Conservation (phyloP, 1,284 basidiomycete genomes). For the Thecaphora thlaspeos region DNA sequence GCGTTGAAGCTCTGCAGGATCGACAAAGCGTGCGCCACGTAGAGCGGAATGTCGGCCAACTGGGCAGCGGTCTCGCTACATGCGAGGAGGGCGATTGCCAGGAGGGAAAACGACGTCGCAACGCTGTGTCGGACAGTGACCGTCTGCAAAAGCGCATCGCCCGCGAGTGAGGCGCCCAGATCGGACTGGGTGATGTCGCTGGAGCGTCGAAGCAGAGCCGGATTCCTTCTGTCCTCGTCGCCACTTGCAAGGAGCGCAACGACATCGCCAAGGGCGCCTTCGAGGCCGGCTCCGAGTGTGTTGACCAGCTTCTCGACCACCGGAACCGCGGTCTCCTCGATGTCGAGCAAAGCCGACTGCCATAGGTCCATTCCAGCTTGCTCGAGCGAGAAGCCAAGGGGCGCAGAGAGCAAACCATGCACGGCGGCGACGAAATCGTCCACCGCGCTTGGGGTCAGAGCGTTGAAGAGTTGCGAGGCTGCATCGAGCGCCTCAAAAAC, state of each 20-base stretch:
- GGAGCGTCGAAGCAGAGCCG: background rate
- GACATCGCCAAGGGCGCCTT: constrained; percentile 24
- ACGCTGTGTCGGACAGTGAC: constrained; percentile 26
- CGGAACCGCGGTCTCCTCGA: constrained; percentile 17
- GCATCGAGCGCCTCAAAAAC: constrained; percentile 26
- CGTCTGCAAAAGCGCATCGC: constrained; percentile 26
- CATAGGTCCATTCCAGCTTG: constrained; percentile 26
- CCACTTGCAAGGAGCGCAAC: constrained; percentile 20
- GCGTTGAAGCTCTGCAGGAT: constrained; percentile 23
- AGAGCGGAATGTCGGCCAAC: background rate
- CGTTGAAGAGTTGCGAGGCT: constrained; percentile 17
- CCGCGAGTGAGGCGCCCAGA: constrained; percentile 21
- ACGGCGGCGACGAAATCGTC: constrained; percentile 24
- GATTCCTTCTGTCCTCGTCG: constrained; percentile 1
- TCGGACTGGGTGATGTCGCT: constrained; percentile 17
- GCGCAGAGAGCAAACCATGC: constrained; percentile 20
- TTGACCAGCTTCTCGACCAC: constrained; percentile 11
- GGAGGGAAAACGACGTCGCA: constrained; percentile 18
- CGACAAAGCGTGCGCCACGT: constrained; percentile 6
- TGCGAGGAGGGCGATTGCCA: constrained; percentile 14
- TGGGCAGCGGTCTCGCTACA: background rate
- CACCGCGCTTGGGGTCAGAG: constrained; percentile 24
- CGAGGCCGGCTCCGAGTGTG: constrained; percentile 27
- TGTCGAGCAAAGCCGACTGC: constrained; percentile 18
- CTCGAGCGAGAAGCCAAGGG: constrained; percentile 27